Base-by-base conservation (phyloP, 176 grass and related monocot genomes). In the Areca catechu region DNA sequence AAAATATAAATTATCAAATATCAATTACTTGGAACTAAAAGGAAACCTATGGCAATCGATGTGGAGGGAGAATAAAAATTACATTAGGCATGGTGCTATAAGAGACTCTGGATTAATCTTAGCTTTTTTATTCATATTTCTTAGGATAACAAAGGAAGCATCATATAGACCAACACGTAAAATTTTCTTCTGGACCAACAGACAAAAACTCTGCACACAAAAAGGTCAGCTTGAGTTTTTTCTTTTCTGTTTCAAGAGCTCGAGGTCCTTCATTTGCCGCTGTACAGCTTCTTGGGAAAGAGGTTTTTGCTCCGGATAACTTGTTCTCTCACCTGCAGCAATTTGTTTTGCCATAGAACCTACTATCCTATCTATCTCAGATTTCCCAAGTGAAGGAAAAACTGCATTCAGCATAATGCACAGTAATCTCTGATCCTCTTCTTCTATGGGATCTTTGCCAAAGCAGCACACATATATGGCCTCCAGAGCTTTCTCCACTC, bases 401-500 rank as follows among this genome's bases (percentile, higher is more conserved):
- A 97, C 70, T 0, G 81, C 68, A 78, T 78, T 80, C 10, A 97
- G 72, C 7, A 92, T 85, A 1, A 53, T 66, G 51, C 87, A 77
- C 16, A 92, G 62, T 3, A 91, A 78, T 67, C 70, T 75, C 60
- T 34, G 78, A 71, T 92, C 86, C 58, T 83, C 81, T 3, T 75
- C 55, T 67, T 97, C 93, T 48, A 97, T 61, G 67, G 80, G 74
- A 62, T 97, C 93, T 56, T 88, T 79, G n/a, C 87, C 83, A n/a
- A 88, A 97, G 82, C 78, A 85, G 73, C 93, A 91, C 4, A 92
- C 78, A 9, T 85, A 92, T 54, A 97, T 92, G n/a, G 78, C 86
- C 51, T 97, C 86, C 0, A 97, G 58, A 7, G 87, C 86, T 82
- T 97, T 97, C 67, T 97, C 83, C 48, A 55, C 80, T 70, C 87